Evolutionary conservation across 1,284 basidiomycete species (phyloP), one percentile per base, ranked within the genome.

Genomic region (Rhizoctonia solani): DNA sequence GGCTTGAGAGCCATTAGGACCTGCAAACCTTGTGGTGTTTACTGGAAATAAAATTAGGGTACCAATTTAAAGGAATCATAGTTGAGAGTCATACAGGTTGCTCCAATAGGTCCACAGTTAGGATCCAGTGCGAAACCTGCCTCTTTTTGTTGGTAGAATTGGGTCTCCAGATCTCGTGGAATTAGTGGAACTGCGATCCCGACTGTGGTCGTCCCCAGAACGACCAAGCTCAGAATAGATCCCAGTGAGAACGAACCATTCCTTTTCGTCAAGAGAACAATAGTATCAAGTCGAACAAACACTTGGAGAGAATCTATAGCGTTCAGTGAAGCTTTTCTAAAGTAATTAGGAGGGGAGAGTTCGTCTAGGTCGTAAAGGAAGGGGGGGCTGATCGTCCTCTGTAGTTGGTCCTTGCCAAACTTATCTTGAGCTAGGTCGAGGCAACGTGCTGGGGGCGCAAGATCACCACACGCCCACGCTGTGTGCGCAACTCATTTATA

Each of bases 1-100:
- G 69, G 85, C 80, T 63, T 89, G 82, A 70, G 79, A 76, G 23
- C 92, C 92, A 75, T 94, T 94, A 25, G 92, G 90, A 19, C 87
- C 86, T 58, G 78, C 77, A 23, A 78, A 77, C 5, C 76, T 73
- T 3, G 83, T 85, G 66, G 81, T 77, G 30, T 83, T 71, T 71
- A 74, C 87, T 88, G 71, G 14, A 49, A 46, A 37, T 47, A 34
- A 27, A 27, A 19, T 34, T 67, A 32, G 41, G 68, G 54, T 54
- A 66, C 14, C 29, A 23, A 23, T 16, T 23, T 14, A 56, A 14
- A 47, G 59, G 29, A 41, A n/a, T 4, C 27, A 13, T 16, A 29
- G 65, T 21, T 39, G 25, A 49, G 29, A 34, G 34, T 74, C 81
- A 49, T 71, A 85, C 84, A 72, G 1, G 81, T 81, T 50, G 84